Percentiles rank a stretch among this genome's conserved stretches.
Conservation (phyloP, 805 yeast genomes). For the Wickerhamiella vanderwaltii region DNA sequence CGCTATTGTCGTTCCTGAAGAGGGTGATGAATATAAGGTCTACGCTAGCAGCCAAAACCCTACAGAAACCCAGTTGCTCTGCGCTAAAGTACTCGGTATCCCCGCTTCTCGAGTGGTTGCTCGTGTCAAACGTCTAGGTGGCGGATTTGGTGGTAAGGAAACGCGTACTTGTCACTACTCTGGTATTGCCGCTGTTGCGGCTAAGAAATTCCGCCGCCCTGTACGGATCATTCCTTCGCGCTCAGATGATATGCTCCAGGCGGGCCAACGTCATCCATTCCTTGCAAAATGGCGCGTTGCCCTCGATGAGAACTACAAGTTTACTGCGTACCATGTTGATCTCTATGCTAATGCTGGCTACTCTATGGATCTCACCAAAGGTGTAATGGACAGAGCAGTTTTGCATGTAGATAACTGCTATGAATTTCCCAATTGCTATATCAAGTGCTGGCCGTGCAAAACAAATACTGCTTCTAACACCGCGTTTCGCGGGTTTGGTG, state of each 20-base stretch:
- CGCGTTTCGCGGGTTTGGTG: constrained; percentile 40
- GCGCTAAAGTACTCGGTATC: constrained; percentile 34
- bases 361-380: constrained; percentile 38
- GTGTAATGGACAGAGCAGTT: constrained; percentile 39
- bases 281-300: constrained; percentile 34
- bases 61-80: constrained; percentile 34
- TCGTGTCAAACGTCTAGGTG: constrained; percentile 36
- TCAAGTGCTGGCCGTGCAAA: constrained; percentile 32
- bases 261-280: constrained; percentile 41
- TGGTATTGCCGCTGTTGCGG: constrained; percentile 33
- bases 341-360: constrained; percentile 39
- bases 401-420: constrained; percentile 35
- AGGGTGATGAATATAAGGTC: constrained; percentile 36
- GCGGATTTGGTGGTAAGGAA: constrained; percentile 42
- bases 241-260: constrained; percentile 35
- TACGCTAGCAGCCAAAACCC: constrained; percentile 37
- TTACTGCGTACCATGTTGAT: constrained; percentile 31
- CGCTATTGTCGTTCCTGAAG: constrained; percentile 33
- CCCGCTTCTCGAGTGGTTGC: constrained; percentile 33
- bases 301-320: constrained; percentile 32
- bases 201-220: constrained; percentile 33
- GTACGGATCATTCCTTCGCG: constrained; percentile 33
- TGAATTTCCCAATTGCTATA: constrained; percentile 30
- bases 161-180: constrained; percentile 33
- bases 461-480: constrained; percentile 39